Evolutionary conservation across 1,284 basidiomycete species (phyloP).

Genomic region (Pseudozyma tsukubaensis): DNA sequence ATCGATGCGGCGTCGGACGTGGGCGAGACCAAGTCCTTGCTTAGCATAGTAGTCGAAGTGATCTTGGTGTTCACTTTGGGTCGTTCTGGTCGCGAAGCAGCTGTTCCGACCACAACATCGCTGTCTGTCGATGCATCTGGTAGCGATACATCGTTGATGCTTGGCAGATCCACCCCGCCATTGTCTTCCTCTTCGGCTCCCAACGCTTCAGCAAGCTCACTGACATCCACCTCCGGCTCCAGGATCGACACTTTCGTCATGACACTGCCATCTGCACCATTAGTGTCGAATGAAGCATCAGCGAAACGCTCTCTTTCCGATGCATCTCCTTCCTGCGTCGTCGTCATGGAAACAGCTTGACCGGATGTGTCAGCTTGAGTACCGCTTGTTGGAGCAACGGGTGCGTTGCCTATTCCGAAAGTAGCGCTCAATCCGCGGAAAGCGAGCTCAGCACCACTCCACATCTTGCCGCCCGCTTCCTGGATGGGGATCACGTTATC

Average conservation of each 20-base stretch:
- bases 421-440: slow-evolving; percentile 40
- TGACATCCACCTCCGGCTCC: slow-evolving; percentile 49
- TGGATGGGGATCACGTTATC: too few relatives aligned
- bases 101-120: neutral
- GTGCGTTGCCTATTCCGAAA: slow-evolving; percentile 25
- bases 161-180: neutral
- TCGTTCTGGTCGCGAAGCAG: neutral
- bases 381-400: neutral
- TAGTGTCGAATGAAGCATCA: slow-evolving; percentile 34
- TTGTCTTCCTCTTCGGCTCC: slow-evolving; percentile 6
- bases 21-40: neutral
- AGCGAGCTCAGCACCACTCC: slow-evolving; percentile 42
- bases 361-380: neutral
- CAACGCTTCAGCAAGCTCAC: slow-evolving; percentile 39
- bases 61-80: neutral
- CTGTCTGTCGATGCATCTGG: neutral
- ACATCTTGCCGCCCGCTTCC: slow-evolving; percentile 49
- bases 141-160: neutral
- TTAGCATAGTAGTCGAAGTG: neutral
- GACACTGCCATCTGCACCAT: slow-evolving; percentile 23
- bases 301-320: slow-evolving; percentile 29
- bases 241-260: slow-evolving; percentile 42
- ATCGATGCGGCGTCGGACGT: slow-evolving; percentile 31
- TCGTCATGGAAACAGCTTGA: slow-evolving; percentile 1
- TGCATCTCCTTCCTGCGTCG: slow-evolving; percentile 17